A percentile compares a stretch with the other conserved stretches of the same genome.
These are phyloP conservation scores for Achlya hypogyna DNA, from an alignment of 352 stramenopile species.

Conservation along the genomic window DNA sequence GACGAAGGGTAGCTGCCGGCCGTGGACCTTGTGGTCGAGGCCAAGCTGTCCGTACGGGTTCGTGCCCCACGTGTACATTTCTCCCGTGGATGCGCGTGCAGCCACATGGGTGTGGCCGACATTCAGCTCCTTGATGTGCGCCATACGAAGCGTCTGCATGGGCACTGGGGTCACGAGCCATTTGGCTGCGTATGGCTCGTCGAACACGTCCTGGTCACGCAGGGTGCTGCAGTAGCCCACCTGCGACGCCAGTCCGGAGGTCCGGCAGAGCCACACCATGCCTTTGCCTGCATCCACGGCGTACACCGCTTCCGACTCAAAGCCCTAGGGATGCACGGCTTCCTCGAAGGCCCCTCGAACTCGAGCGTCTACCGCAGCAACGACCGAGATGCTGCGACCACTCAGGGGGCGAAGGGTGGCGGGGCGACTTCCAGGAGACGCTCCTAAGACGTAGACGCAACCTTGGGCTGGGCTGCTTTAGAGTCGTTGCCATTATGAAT, in stretches of 20 bases:
- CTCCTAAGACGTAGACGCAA: constrained; percentile 58
- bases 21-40: constrained; percentile 38
- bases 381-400: constrained; percentile 45
- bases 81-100: constrained; percentile 67
- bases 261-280: constrained; percentile 63
- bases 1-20: constrained; percentile 33
- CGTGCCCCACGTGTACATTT: constrained; percentile 92
- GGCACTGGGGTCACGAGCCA: constrained; percentile 68
- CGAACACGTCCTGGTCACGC: constrained; percentile 34
- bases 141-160: constrained; percentile 45
- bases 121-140: constrained; percentile 43
- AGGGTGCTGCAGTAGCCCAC: constrained; percentile 46
- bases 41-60: constrained; percentile 85
- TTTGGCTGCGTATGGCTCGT: constrained; percentile 39
- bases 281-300: constrained; percentile 45
- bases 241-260: constrained; percentile 50
- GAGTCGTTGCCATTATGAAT: background rate
- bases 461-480: constrained; percentile 36
- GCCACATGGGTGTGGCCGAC: constrained; percentile 53
- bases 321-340: background rate
- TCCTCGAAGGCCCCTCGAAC: background rate
- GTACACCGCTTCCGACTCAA: constrained; percentile 64
- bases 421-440: constrained; percentile 27
- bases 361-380: constrained; percentile 45
- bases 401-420: constrained; percentile 54